phyloP scores from a whole-genome alignment of 2,329 filamentous ascomycete species.

The Biscogniauxia sp. region DNA sequence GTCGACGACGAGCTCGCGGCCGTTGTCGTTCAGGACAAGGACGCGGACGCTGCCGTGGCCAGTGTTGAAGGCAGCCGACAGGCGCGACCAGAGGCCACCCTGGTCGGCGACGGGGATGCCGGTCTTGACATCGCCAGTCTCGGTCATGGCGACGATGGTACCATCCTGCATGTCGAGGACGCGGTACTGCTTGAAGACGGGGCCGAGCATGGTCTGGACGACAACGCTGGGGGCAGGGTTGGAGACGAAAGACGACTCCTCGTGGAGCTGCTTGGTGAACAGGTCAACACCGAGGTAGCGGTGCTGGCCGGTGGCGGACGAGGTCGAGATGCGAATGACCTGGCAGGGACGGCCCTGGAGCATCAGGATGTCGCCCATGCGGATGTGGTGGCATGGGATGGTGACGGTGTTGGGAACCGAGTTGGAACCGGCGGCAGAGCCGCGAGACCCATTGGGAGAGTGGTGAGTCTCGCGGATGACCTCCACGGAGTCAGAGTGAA shows the following conservation, averaged over 20 bases:
- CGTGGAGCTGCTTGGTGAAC: constrained; percentile 99
- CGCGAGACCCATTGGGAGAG: constrained; percentile 31
- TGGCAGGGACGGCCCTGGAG: constrained; percentile 99
- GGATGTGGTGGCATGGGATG: constrained; percentile 99
- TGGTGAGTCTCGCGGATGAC: constrained; percentile 44
- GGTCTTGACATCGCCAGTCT: constrained; percentile 98
- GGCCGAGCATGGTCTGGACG: constrained; percentile 98
- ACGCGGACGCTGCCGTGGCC: constrained; percentile 93
- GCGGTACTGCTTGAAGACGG: constrained; percentile 99
- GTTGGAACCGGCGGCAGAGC: constrained; percentile 33
- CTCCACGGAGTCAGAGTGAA: constrained; percentile 45
- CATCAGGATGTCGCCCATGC: constrained; percentile 97
- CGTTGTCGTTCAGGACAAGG: constrained; percentile 90
- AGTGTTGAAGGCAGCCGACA: constrained; percentile 80
- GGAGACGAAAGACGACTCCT: constrained; percentile 97
- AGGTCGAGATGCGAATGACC: constrained; percentile 99
- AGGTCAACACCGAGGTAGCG: constrained; percentile 99
- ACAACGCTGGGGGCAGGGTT: constrained; percentile 95
- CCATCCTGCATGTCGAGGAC: constrained; percentile 94
- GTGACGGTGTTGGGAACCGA: constrained; percentile 78
- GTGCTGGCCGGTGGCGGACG: constrained; percentile 96
- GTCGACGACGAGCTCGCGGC: constrained; percentile 94
- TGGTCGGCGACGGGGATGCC: constrained; percentile 90
- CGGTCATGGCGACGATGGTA: constrained; percentile 90
- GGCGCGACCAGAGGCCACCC: constrained; percentile 80